These are phyloP conservation scores for Boletus edulis DNA, from an alignment of 768 basidiomycete species.

Conservation along the genomic window DNA sequence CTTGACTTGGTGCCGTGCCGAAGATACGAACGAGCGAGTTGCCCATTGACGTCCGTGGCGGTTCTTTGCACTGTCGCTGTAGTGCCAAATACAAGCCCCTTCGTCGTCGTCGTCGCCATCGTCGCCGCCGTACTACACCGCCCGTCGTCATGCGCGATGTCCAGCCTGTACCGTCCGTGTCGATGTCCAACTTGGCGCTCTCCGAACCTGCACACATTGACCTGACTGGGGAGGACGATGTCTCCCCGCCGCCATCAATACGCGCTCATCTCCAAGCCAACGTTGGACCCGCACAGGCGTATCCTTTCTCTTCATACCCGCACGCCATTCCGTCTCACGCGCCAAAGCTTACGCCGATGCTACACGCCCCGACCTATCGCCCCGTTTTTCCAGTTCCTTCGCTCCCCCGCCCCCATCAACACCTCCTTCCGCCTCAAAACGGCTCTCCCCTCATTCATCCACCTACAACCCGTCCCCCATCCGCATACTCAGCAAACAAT, in stretches of 20 bases:
- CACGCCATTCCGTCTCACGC: conserved; percentile 24
- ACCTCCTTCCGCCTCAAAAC: conserved; percentile 23
- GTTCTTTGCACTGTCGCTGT: conserved; percentile 18
- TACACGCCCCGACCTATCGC: conserved; percentile 37
- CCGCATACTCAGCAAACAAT: conserved; percentile 40
- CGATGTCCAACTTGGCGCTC: conserved; percentile 35
- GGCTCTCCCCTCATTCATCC: conserved; percentile 23
- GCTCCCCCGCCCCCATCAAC: conserved; percentile 19
- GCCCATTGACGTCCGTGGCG: conserved; percentile 10
- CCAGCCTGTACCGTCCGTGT: conserved; percentile 29
- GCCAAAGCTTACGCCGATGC: conserved; percentile 23
- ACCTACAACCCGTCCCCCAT: conserved; percentile 15
- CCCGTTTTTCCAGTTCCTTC: conserved; percentile 52
- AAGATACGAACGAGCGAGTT: conserved; percentile 21
- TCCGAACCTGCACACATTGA: conserved; percentile 60
- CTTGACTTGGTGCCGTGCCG: conserved; percentile 24
- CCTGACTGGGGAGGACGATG: conserved; percentile 70
- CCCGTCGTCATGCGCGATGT: conserved; percentile 27
- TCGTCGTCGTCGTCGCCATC: neutral
- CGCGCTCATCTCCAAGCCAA: conserved; percentile 38
- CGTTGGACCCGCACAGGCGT: conserved; percentile 37
- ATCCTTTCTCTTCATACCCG: conserved; percentile 23
- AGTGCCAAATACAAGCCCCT: neutral
- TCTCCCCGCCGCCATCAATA: conserved; percentile 23
- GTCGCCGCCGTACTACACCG: neutral